Evolutionary conservation across 1,284 basidiomycete species (phyloP), one percentile per base, ranked within the genome.

Genomic region (Cystobasidium slooffiae): DNA sequence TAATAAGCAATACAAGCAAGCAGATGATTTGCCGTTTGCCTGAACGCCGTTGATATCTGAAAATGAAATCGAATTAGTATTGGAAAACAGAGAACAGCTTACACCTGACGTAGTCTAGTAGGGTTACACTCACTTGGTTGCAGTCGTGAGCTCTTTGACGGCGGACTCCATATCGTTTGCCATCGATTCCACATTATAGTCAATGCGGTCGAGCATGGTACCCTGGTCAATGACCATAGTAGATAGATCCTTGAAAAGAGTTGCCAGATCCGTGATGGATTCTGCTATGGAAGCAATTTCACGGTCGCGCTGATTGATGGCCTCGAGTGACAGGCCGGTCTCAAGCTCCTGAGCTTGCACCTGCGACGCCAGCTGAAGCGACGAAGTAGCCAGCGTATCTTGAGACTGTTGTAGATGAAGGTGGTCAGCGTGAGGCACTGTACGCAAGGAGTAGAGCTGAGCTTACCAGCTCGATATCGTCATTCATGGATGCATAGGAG

Each of bases 161-260:
- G 95, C 93, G 49, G 91, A 91, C 72, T 89, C 83, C 81, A 97
- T 87, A 72, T 94, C 88, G 24, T 87, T 87, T 7, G 90, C 89
- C 22, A 95, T 94, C 82, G 92, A 90, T 82, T 98, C 94, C 72
- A 99, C 93, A 81, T 99, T 99, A 84, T 94, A 99, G 83, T 99
- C 97, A 72, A 99, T 89, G 52, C 92, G 92, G 83, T 99, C 97
- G 72, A 99, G 86, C 68, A 99, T 87, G 9, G 96, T 97, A 12
- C 97, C 97, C 82, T 99, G 97, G 83, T 99, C 97, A 77, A 99
- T 97, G 72, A 99, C 94, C 75, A 99, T 87, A 51, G 87, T 88
- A 24, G 90, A 91, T 51, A 99, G 86, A 81, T 99, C 97, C 79
- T 95, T 93, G 86, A 99, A 99, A 55, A 99, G 87, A 80, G 96